phyloP scores from a whole-genome alignment of 2,329 filamentous ascomycete genomes.

The Botrytis medusae region DNA sequence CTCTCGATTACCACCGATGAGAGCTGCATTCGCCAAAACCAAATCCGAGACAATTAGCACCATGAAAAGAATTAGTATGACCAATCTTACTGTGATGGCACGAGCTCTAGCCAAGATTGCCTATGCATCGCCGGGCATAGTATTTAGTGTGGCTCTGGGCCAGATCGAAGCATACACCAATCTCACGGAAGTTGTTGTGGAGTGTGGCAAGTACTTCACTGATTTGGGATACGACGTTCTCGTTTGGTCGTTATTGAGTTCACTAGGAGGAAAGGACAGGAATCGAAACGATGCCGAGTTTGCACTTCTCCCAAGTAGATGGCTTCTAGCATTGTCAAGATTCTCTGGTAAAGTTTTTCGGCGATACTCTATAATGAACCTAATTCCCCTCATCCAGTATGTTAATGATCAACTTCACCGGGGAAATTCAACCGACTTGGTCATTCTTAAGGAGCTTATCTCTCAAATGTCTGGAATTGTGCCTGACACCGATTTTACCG shows the following conservation, averaged over 20 bases:
- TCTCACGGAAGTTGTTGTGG: slow-evolving; percentile 89
- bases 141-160: slow-evolving; percentile 83
- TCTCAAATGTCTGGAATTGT: slow-evolving; percentile 92
- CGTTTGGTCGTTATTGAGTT: slow-evolving; percentile 86
- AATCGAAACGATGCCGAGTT: slow-evolving; percentile 63
- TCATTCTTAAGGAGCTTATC: slow-evolving; percentile 87
- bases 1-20: slow-evolving; percentile 75
- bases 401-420: slow-evolving; percentile 79
- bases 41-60: slow-evolving; percentile 78
- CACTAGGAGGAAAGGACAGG: slow-evolving; percentile 61
- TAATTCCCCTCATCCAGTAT: slow-evolving; percentile 83
- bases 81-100: slow-evolving; percentile 83
- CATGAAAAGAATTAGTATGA: slow-evolving; percentile 85
- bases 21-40: slow-evolving; percentile 73
- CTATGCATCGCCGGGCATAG: slow-evolving; percentile 83
- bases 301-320: slow-evolving; percentile 77
- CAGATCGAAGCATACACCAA: slow-evolving; percentile 95
- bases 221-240: slow-evolving; percentile 89
- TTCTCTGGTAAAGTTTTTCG: slow-evolving; percentile 91
- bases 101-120: slow-evolving; percentile 89
- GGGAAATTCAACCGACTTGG: slow-evolving; percentile 85
- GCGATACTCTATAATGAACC: slow-evolving; percentile 79
- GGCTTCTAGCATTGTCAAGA: slow-evolving; percentile 85
- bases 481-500: slow-evolving; percentile 82
- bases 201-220: slow-evolving; percentile 93